Evolutionary conservation across 352 stramenopile genomes (phyloP), one percentile per base, ranked within the genome.

Genomic region (Globisporangium spiculum): DNA sequence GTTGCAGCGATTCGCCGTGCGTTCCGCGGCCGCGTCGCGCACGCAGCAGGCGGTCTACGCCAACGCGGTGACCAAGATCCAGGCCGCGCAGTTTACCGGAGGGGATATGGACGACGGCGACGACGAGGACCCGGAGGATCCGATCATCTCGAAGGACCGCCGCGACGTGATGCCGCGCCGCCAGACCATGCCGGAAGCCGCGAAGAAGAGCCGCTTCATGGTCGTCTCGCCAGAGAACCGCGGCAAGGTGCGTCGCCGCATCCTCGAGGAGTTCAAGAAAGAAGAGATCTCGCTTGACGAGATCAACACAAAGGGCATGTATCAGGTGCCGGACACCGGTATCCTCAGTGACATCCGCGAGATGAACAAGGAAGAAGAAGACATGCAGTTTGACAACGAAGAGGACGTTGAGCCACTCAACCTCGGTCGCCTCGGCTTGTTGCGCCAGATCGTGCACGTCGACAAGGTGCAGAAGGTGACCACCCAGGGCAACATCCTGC

Each of bases 401-500:
- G 79, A 89, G 24, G 84, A 94, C 9, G 72, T 88, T 32, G 74
- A 75, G 12, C 72, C 81, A 57, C 69, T 94, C 32, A 89, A 94
- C 74, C 76, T 94, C 44, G 83, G 83, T 22, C 79, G 78, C 38
- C 68, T 92, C 65, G 86, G 84, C 9, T 72, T 92, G 34, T 66
- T 94, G 67, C 85, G 86, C 18, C 86, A 94, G 78, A 92, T 94
- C 58, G 83, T 92, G 60, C 83, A 92, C 75, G 80, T 94, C 66
- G 84, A 94, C 70, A 87, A 91, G 66, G 86, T 94, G 60, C 86
- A 94, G 74, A 94, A 94, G 74, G 81, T 97, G 22, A 97, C 94
- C 70, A 89, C 91, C 50, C 91, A 97, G 74, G 94, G 95, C 65
- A 93, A 91, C 66, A 98, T 98, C 59, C 78, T 97, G 50, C 91